phyloP scores from a whole-genome alignment of 164 flowering plant species.

The Buxus sempervirens region DNA sequence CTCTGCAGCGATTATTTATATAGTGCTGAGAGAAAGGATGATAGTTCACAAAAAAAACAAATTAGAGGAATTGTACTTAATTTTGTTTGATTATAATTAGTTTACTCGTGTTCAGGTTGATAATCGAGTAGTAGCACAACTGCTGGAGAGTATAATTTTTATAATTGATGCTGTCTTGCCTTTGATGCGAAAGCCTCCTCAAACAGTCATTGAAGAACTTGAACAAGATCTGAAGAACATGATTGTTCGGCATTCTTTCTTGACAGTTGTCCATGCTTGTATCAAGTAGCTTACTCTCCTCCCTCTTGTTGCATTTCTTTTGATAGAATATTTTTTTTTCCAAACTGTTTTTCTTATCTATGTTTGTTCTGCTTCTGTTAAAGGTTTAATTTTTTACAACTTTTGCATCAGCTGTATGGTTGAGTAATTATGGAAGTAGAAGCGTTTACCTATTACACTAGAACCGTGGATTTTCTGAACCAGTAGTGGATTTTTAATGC shows the following conservation, averaged over 20 bases:
- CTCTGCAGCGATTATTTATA: too few species aligned
- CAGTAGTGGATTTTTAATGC: too few species aligned
- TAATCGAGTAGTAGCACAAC: conserved; percentile 66
- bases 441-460: not conserved
- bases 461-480: not conserved
- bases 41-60: too few species aligned
- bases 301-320: conserved; percentile 5
- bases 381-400: not conserved
- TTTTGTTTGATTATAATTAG: too few species aligned
- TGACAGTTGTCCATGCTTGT: conserved; percentile 95
- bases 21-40: too few species aligned
- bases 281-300: conserved; percentile 55
- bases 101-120: conserved; percentile 49
- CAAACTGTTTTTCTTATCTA: too few species aligned
- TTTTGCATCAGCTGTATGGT: too few species aligned
- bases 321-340: not conserved
- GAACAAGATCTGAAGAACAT: conserved; percentile 91
- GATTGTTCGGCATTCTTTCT: conserved; percentile 92
- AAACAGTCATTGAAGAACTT: conserved; percentile 72
- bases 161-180: conserved; percentile 85
- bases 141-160: conserved; percentile 86
- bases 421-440: too few species aligned
- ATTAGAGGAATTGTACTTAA: too few species aligned
- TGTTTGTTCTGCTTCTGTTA: not conserved
- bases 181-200: conserved; percentile 74